phyloP scores from a whole-genome alignment of 2,329 filamentous ascomycete species.

The Talaromyces funiculosus region DNA sequence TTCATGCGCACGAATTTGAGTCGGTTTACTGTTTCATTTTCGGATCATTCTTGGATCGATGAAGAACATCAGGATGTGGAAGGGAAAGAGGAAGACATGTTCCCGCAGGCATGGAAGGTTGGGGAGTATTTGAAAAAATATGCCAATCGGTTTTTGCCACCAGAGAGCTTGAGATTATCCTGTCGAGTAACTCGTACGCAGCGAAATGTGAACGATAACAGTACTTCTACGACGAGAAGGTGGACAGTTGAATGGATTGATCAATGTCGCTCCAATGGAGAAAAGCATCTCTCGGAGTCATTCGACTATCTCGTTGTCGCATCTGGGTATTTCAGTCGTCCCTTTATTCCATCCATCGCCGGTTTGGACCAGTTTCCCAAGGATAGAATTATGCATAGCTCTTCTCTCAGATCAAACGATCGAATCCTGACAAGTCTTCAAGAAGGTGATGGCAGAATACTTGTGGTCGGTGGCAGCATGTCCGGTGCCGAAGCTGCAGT shows the following conservation, averaged over 20 bases:
- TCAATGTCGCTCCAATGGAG: not conserved
- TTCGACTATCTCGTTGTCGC: constrained; percentile 70
- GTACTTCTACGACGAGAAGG: constrained; percentile 21
- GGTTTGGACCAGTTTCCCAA: constrained; percentile 22
- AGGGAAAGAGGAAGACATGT: constrained; percentile 46
- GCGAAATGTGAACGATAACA: constrained; percentile 6
- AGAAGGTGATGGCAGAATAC: constrained; percentile 51
- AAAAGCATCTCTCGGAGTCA: constrained; percentile 17
- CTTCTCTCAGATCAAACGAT: constrained; percentile 44
- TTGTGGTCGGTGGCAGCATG: constrained; percentile 75
- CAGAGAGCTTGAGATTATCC: constrained; percentile 46
- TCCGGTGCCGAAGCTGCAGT: constrained; percentile 73
- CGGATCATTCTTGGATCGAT: constrained; percentile 62
- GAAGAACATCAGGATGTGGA: constrained; percentile 24
- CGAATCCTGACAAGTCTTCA: not conserved
- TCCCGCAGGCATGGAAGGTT: constrained; percentile 72
- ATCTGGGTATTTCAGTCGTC: constrained; percentile 69
- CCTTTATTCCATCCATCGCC: constrained; percentile 46
- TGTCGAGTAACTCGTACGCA: constrained; percentile 34
- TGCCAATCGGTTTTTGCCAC: constrained; percentile 50
- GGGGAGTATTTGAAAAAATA: constrained; percentile 67
- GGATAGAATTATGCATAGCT: constrained; percentile 62
- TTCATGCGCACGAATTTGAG: constrained; percentile 61
- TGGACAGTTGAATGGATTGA: constrained; percentile 36
- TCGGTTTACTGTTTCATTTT: constrained; percentile 59